phyloP scores from a whole-genome alignment of 1,139 yeast species.

The Komagataea norvegica region DNA sequence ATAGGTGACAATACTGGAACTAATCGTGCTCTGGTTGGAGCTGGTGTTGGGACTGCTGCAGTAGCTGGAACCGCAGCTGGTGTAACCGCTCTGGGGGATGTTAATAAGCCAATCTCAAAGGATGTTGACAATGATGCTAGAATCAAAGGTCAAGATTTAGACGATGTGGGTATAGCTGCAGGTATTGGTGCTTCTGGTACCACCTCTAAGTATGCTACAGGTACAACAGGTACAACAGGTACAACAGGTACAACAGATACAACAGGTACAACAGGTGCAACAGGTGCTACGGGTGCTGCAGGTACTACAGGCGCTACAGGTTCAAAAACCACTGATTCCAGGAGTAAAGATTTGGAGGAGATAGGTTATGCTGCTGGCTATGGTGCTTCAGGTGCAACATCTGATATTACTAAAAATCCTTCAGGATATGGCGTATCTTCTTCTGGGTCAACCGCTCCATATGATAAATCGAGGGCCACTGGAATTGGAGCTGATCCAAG shows the following conservation, averaged over 20 bases:
- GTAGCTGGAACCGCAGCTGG: slow-evolving; percentile 5
- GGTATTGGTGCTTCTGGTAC: slow-evolving; percentile 9
- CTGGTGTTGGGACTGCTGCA: slow-evolving; percentile 10
- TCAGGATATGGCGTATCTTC: not conserved
- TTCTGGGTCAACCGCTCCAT: not conserved
- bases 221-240: not conserved
- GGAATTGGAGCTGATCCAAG: slow-evolving; percentile 4
- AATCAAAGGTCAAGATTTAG: slow-evolving; percentile 7
- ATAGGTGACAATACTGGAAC: slow-evolving; percentile 3
- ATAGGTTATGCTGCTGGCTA: not conserved
- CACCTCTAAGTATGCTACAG: slow-evolving; percentile 5
- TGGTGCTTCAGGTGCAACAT: no score
- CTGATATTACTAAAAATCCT: not conserved
- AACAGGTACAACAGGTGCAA: not conserved
- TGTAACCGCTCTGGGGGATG: not conserved
- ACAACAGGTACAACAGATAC: slow-evolving; percentile 1
- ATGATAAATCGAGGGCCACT: slow-evolving; percentile 2
- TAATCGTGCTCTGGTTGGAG: slow-evolving; percentile 6
- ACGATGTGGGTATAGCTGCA: slow-evolving; percentile 6
- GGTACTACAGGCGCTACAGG: slow-evolving; percentile 2
- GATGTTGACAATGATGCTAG: slow-evolving; percentile 8
- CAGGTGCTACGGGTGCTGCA: slow-evolving; percentile 7
- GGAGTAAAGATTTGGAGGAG: not conserved
- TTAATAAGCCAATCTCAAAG: not conserved
- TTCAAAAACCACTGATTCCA: not conserved